phyloP scores from a whole-genome alignment of 495 filamentous ascomycete species.

The Cercophora samala region DNA sequence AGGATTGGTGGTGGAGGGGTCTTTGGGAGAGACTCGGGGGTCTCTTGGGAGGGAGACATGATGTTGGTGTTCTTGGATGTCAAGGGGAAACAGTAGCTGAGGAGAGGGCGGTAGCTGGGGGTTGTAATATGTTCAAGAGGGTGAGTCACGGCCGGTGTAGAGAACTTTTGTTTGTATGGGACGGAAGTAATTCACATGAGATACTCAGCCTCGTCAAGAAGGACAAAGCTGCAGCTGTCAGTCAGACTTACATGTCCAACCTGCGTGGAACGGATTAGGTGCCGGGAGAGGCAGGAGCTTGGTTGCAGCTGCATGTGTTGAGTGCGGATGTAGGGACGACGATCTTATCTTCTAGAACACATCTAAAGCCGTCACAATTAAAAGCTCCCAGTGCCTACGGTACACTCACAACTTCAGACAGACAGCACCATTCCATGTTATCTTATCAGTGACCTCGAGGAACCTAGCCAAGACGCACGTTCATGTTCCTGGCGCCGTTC shows the following conservation, averaged over 20 bases:
- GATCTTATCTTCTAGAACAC: neutral
- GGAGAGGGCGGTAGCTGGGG: neutral
- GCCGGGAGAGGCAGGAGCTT: neutral
- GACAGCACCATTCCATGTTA: too few relatives aligned
- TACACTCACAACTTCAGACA: too few relatives aligned
- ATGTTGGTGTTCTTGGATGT: neutral
- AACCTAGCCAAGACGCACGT: neutral
- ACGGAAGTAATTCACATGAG: neutral
- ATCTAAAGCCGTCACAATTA: neutral
- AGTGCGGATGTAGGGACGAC: neutral
- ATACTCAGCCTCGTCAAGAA: neutral
- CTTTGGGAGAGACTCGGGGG: neutral
- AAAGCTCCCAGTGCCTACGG: too few relatives aligned
- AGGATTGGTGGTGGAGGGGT: constrained; percentile 13
- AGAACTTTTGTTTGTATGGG: neutral
- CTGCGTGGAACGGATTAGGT: neutral
- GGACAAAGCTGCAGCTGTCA: neutral
- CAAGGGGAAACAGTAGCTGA: neutral
- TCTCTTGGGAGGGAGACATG: neutral
- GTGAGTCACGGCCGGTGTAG: neutral
- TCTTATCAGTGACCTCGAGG: neutral
- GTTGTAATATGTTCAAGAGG: neutral
- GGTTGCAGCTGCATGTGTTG: neutral
- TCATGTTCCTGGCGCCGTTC: neutral
- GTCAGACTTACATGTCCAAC: neutral